Base-by-base conservation (phyloP, 805 yeast genomes). In the Metschnikowia peoriensis region DNA sequence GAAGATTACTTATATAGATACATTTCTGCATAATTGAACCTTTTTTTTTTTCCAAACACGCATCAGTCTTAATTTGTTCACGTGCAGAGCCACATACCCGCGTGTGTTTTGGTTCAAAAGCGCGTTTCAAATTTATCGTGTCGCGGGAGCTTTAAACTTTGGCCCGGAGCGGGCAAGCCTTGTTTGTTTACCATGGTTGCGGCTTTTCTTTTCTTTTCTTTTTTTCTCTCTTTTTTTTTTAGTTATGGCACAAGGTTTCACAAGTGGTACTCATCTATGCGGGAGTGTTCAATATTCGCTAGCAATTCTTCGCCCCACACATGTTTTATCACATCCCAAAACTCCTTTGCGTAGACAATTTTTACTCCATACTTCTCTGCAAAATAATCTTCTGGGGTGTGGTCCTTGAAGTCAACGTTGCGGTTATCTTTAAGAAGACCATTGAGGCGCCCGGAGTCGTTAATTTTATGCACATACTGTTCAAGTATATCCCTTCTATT, bases 401-500 rank as follows among this genome's bases (percentile, higher is more conserved):
- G 71, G 58, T 63, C 65, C 44, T 66, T 64, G 56, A 62, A 73
- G n/a, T 61, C 65, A 22, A 41, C 44, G 16, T 56, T 56, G 38
- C 69, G 72, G 51, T 75, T 68, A 51, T 75, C 79, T 39, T 59
- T 61, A 53, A 75, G 66, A 27, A 74, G 63, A 37, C 61, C 73
- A 49, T 73, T 72, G 52, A 75, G 58, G 49, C 54, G 55, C 9
- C 65, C 61, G 16, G 65, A 65, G 49, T 70, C 70, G 50, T 75
- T 74, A 52, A 71, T 63, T 51, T 68, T 61, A 52, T 64, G 64
- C 50, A 69, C 66, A 56, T 78, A 81, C 47, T 83, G 83, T 53
- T 82, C 84, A 53, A 84, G 80, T 14, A 91, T 80, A 60, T 86
- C 93, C 47, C 79, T 76, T 54, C 89, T 72, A 68, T 89, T 88